These are phyloP conservation scores for Fabrea salina DNA, from an alignment of 169 alveolate genomes.

Conservation along the genomic window DNA sequence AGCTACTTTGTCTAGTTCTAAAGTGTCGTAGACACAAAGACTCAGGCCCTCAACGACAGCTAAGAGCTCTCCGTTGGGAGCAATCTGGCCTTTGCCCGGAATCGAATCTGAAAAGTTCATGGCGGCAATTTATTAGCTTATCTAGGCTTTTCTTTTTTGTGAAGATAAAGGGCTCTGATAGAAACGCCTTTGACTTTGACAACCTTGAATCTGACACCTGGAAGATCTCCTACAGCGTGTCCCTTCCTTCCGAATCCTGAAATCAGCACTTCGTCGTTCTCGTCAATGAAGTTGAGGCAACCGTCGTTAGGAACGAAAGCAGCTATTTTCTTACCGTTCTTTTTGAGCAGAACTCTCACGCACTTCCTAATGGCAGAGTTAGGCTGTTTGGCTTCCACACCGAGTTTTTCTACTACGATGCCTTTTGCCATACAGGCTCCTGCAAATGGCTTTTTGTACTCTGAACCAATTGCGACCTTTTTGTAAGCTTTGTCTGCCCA, in stretches of 20 bases:
- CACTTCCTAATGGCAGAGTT: conserved; percentile 99
- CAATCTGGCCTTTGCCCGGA: background rate
- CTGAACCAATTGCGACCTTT: conserved; percentile 94
- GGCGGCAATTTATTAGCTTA: conserved; percentile 57
- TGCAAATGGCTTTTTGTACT: conserved; percentile 98
- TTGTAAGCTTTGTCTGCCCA: conserved; percentile 99
- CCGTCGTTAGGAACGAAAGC: conserved; percentile 99
- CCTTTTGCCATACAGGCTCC: conserved; percentile 99
- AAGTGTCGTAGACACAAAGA: background rate
- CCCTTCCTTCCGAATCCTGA: conserved; percentile 99
- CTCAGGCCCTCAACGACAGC: conserved; percentile 11
- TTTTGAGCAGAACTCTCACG: conserved; percentile 98
- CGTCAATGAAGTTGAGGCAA: conserved; percentile 98
- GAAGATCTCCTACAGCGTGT: conserved; percentile 99
- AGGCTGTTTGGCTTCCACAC: conserved; percentile 99
- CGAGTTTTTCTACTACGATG: conserved; percentile 98
- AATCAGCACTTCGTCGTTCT: conserved; percentile 99
- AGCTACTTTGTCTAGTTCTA: background rate
- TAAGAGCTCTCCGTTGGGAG: conserved; percentile 20
- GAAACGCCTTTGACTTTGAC: conserved; percentile 97
- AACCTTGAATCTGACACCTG: conserved; percentile 99
- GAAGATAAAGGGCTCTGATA: conserved; percentile 94
- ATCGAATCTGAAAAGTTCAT: conserved; percentile 35
- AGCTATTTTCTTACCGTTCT: conserved; percentile 98
- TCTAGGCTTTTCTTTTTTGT: conserved; percentile 97